Percentiles rank a stretch among this genome's conserved stretches.
These are phyloP conservation scores for Aspergillus latus DNA, from an alignment of 2,329 filamentous ascomycete species.

Conservation along the genomic window DNA sequence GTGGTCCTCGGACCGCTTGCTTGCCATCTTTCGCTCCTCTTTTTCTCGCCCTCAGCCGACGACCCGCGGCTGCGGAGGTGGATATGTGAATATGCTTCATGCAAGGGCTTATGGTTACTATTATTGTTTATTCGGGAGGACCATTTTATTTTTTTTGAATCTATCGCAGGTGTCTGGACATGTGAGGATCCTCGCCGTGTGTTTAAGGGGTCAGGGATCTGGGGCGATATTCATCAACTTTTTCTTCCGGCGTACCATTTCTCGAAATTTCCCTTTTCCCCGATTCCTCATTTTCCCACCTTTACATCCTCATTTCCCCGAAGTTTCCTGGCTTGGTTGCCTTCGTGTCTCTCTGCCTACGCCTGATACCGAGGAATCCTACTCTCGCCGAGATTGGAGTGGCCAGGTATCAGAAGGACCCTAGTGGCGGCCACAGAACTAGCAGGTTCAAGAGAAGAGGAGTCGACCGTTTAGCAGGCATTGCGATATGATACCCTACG, in stretches of 20 bases:
- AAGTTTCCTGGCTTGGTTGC: slow-evolving; percentile 8
- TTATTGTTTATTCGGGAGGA: slow-evolving; percentile 19
- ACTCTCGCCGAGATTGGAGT: not conserved
- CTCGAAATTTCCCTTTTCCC: slow-evolving; percentile 4
- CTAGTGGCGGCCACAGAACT: slow-evolving; percentile 18
- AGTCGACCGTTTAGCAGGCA: slow-evolving; percentile 43
- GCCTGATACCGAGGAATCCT: slow-evolving; percentile 1
- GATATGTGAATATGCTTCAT: slow-evolving; percentile 22
- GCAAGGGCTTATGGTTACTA: slow-evolving; percentile 21
- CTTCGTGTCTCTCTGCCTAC: slow-evolving; percentile 4
- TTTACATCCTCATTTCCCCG: slow-evolving; percentile 4
- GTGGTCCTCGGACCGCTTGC: slow-evolving; percentile 13
- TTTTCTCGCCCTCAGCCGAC: slow-evolving; percentile 7
- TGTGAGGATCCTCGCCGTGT: slow-evolving; percentile 15
- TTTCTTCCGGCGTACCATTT: slow-evolving; percentile 15
- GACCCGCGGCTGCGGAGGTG: slow-evolving; percentile 16
- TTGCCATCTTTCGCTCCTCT: slow-evolving; percentile 11
- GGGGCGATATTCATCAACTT: slow-evolving; percentile 18
- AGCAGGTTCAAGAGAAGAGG: slow-evolving; percentile 23
- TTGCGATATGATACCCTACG: slow-evolving; percentile 47
- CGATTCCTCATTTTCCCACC: slow-evolving; percentile 1
- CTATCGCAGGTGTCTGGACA: slow-evolving; percentile 23
- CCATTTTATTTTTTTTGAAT: slow-evolving; percentile 14
- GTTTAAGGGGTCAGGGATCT: slow-evolving; percentile 17
- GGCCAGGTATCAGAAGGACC: not conserved